A percentile compares a stretch with the other conserved stretches of the same genome.
phyloP scores from a whole-genome alignment of 2,329 filamentous ascomycete species.

The Falciphora oryzae region DNA sequence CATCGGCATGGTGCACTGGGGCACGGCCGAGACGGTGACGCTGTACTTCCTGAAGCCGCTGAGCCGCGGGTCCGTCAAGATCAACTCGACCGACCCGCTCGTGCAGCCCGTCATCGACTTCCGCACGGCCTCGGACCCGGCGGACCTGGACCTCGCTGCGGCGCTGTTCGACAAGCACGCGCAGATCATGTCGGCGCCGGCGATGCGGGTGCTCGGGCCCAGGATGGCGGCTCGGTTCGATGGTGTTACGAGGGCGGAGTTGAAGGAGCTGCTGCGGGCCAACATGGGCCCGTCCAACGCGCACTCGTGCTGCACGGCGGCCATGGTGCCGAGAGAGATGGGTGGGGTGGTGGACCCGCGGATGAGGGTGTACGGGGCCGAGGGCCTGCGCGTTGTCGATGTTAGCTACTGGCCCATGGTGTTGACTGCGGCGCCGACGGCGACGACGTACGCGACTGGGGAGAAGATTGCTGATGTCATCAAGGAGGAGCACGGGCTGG shows the following conservation, averaged over 20 bases:
- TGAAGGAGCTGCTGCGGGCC: conserved; percentile 19
- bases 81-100: conserved; percentile 28
- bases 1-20: conserved; percentile 26
- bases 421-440: conserved; percentile 17
- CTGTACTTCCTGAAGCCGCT: conserved; percentile 32
- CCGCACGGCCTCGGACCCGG: conserved; percentile 31
- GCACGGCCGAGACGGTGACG: conserved; percentile 20
- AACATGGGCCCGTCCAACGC: conserved; percentile 18
- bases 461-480: conserved; percentile 16
- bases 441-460: conserved; percentile 18
- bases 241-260: conserved; percentile 21
- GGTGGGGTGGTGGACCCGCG: conserved; percentile 13
- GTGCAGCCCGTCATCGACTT: conserved; percentile 31
- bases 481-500: no score
- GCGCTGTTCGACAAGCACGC: conserved; percentile 29
- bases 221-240: conserved; percentile 24
- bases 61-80: conserved; percentile 31
- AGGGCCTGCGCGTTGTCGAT: conserved; percentile 17
- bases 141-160: conserved; percentile 29
- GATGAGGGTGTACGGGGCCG: conserved; percentile 16
- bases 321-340: conserved; percentile 12
- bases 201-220: conserved; percentile 24
- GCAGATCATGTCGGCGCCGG: conserved; percentile 24
- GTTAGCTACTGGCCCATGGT: conserved; percentile 20
- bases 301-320: conserved; percentile 25